These are phyloP conservation scores for Iris pallida DNA, from an alignment of 116 monocot species.

Conservation along the genomic window DNA sequence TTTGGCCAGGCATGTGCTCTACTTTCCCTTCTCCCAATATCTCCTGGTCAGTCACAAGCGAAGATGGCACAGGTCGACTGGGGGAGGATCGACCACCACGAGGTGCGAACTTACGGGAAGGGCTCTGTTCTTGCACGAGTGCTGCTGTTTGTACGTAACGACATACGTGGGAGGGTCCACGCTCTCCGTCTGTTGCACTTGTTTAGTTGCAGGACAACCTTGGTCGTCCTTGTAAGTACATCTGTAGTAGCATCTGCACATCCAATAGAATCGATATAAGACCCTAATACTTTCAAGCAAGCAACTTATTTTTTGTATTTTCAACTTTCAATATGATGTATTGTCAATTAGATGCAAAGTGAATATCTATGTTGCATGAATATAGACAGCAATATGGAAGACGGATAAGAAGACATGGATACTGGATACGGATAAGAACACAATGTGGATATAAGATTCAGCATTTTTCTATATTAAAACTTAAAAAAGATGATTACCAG, in stretches of 20 bases:
- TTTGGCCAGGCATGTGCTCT: too few species aligned
- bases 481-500: too few species aligned
- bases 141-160: conserved; percentile 16
- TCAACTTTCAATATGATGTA: not conserved
- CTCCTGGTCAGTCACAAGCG: not conserved
- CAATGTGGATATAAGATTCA: too few species aligned
- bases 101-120: not conserved
- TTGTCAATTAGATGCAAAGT: not conserved
- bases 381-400: too few species aligned
- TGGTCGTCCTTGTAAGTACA: conserved; percentile 26
- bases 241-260: conserved; percentile 24
- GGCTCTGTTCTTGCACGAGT: conserved; percentile 10
- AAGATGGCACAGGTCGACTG: conserved; percentile 7
- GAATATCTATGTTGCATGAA: too few species aligned
- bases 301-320: not conserved
- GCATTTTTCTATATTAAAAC: too few species aligned
- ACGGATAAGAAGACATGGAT: too few species aligned
- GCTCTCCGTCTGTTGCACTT: conserved; percentile 21
- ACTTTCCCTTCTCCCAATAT: too few species aligned
- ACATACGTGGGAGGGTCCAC: conserved; percentile 14
- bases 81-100: not conserved
- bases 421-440: too few species aligned
- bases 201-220: conserved; percentile 22
- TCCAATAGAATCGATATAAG: not conserved
- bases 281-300: not conserved